Conservation (phyloP, 1,284 basidiomycete species). For the Ceratorhiza oryzae-sativae region DNA sequence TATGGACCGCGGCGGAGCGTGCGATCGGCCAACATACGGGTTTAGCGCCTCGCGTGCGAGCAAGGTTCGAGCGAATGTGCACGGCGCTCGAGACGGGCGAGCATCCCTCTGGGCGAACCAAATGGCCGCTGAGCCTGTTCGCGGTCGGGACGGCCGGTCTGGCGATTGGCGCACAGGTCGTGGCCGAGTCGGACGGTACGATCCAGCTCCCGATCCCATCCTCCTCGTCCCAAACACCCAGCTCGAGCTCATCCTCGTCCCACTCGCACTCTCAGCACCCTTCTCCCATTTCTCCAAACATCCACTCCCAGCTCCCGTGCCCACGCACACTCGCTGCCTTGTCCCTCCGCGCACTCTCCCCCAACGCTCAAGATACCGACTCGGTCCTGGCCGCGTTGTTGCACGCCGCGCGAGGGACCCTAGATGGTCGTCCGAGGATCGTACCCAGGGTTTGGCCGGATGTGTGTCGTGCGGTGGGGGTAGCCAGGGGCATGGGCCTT, state of each 20-base stretch:
- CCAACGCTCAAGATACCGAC: conserved; percentile 20
- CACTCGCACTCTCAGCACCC: conserved; percentile 13
- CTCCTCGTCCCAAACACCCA: background rate
- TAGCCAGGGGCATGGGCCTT: conserved; percentile 15
- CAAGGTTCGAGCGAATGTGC: conserved; percentile 59
- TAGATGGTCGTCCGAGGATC: conserved; percentile 56
- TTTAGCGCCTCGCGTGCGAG: conserved; percentile 54
- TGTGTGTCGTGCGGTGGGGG: conserved; percentile 54
- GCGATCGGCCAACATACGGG: conserved; percentile 27
- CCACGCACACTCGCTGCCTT: conserved; percentile 52
- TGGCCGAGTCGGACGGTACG: conserved; percentile 45
- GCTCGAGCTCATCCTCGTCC: background rate
- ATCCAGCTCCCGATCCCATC: background rate
- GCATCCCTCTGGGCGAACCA: conserved; percentile 49
- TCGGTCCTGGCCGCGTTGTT: conserved; percentile 19
- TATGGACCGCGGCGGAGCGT: conserved; percentile 36
- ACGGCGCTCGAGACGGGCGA: background rate
- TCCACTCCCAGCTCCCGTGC: conserved; percentile 23
- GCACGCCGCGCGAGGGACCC: conserved; percentile 24
- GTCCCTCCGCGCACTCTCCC: conserved; percentile 13
- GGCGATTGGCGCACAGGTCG: conserved; percentile 60
- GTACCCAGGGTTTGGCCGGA: conserved; percentile 68
- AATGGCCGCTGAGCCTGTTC: conserved; percentile 61
- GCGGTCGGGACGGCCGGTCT: conserved; percentile 62
- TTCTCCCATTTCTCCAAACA: conserved; percentile 33